Percentiles rank a stretch among this genome's conserved stretches.
phyloP scores from a whole-genome alignment of 2,329 filamentous ascomycete species.

The Xylaria sp. region DNA sequence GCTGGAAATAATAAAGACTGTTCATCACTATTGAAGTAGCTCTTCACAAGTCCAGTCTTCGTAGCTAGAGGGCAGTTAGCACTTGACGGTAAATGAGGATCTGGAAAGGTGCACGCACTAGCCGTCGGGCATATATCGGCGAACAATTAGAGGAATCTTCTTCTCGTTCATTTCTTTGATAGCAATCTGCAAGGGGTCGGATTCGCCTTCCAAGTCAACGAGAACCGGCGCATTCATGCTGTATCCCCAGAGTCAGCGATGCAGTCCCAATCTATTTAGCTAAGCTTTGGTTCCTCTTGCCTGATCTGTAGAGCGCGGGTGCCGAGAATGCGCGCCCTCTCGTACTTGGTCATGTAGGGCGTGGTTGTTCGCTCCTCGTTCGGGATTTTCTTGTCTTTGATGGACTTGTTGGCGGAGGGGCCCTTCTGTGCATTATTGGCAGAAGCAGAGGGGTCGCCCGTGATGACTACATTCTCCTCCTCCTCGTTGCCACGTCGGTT shows the following conservation, averaged over 20 bases:
- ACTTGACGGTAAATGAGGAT: slow-evolving; percentile 2
- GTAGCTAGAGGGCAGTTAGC: slow-evolving; percentile 70
- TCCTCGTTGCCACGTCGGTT: slow-evolving; percentile 66
- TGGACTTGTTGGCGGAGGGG: slow-evolving; percentile 60
- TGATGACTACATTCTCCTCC: slow-evolving; percentile 68
- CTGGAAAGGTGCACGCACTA: slow-evolving; percentile 70
- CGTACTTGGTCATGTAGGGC: slow-evolving; percentile 99
- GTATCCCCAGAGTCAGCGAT: slow-evolving; percentile 42
- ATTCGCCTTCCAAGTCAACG: slow-evolving; percentile 96
- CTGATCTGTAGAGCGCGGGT: slow-evolving; percentile 94
- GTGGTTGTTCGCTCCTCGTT: slow-evolving; percentile 91
- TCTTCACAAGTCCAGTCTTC: slow-evolving; percentile 99
- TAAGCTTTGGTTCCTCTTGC: slow-evolving; percentile 23
- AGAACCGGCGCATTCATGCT: slow-evolving; percentile 97
- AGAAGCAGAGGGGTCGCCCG: slow-evolving; percentile 70
- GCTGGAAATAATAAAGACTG: background rate
- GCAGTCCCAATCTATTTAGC: background rate
- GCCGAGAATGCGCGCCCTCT: slow-evolving; percentile 90
- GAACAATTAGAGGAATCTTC: slow-evolving; percentile 96
- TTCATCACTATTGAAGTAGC: slow-evolving; percentile 69
- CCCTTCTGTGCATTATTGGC: slow-evolving; percentile 63
- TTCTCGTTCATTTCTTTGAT: slow-evolving; percentile 98
- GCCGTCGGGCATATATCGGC: slow-evolving; percentile 95
- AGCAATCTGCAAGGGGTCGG: slow-evolving; percentile 95
- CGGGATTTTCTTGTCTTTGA: slow-evolving; percentile 88